A percentile compares a stretch with the other conserved stretches of the same genome.
Conservation (phyloP, 2,329 filamentous ascomycete species). For the Pseudogymnoascus sp. region DNA sequence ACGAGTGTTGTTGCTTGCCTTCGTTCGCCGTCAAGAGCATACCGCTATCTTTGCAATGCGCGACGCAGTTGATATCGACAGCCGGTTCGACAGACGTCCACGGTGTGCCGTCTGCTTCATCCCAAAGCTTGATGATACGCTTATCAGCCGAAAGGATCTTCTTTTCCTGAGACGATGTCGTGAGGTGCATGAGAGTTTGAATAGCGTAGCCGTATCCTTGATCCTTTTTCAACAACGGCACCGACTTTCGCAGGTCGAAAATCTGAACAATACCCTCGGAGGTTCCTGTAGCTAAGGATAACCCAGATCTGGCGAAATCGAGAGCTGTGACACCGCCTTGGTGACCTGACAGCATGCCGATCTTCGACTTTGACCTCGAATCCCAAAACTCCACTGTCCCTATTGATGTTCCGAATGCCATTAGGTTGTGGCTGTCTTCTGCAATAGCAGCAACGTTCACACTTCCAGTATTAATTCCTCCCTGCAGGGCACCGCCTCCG, state of each 20-base stretch:
- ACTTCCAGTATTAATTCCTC: constrained; percentile 75
- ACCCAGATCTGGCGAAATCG: constrained; percentile 75
- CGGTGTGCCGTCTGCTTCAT: constrained; percentile 70
- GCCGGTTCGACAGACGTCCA: constrained; percentile 96
- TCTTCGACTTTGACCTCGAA: constrained; percentile 71
- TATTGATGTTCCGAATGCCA: constrained; percentile 87
- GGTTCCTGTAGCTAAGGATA: constrained; percentile 82
- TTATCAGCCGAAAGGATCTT: constrained; percentile 92
- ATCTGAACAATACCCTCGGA: constrained; percentile 81
- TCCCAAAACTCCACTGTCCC: constrained; percentile 99
- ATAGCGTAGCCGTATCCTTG: constrained; percentile 94
- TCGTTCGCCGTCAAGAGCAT: constrained; percentile 98
- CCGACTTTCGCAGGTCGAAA: constrained; percentile 84
- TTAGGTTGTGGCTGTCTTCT: constrained; percentile 79
- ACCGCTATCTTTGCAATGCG: constrained; percentile 84
- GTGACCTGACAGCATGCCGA: constrained; percentile 66
- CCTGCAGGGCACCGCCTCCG: constrained; percentile 72
- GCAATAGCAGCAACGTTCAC: constrained; percentile 86
- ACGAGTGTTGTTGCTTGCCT: constrained; percentile 88
- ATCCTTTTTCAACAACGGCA: constrained; percentile 82
- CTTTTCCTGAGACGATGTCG: constrained; percentile 66
- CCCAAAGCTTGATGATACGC: constrained; percentile 95
- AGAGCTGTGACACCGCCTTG: constrained; percentile 77
- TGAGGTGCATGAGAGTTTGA: constrained; percentile 70
- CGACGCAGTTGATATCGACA: constrained; percentile 91